A percentile compares a stretch with the other conserved stretches of the same genome.
Evolutionary conservation across 2,329 filamentous ascomycete genomes (phyloP).

Genomic region (Venturia pyrina): DNA sequence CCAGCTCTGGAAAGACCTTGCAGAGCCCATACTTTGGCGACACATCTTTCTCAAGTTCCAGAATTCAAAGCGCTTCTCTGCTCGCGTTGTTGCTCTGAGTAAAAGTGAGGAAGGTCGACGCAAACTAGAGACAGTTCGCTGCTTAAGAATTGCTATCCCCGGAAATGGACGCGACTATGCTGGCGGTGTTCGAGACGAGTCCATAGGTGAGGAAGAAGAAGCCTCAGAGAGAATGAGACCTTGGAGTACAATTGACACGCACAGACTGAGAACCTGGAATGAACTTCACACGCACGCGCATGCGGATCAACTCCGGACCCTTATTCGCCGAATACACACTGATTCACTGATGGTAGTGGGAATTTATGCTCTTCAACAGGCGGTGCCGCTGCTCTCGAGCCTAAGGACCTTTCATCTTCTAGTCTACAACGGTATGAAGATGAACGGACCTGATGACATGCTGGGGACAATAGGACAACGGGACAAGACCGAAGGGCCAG

Average conservation of each 20-base stretch:
- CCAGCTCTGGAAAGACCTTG: background rate
- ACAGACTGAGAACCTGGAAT: too few species aligned
- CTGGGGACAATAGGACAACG: background rate
- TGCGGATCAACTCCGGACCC: background rate
- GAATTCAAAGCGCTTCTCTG: background rate
- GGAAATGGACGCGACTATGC: conserved; percentile 3
- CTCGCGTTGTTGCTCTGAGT: background rate
- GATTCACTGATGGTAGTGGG: background rate
- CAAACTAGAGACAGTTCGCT: background rate
- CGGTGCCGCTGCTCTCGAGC: background rate
- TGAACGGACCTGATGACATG: background rate
- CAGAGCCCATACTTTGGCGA: background rate
- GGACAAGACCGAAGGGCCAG: background rate
- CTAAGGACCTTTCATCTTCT: background rate
- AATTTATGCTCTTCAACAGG: background rate
- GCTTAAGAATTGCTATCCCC: conserved; percentile 6
- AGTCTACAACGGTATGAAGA: background rate
- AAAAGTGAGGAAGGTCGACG: background rate
- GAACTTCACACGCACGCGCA: background rate
- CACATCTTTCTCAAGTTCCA: background rate
- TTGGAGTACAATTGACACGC: too few species aligned
- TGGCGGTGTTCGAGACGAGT: background rate
- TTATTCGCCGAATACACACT: background rate
- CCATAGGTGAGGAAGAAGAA: background rate
- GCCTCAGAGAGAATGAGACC: too few species aligned